A percentile compares a stretch with the other conserved stretches of the same genome.
These are phyloP conservation scores for Leptographium procerum DNA, from an alignment of 2,329 filamentous ascomycete genomes.

Conservation along the genomic window DNA sequence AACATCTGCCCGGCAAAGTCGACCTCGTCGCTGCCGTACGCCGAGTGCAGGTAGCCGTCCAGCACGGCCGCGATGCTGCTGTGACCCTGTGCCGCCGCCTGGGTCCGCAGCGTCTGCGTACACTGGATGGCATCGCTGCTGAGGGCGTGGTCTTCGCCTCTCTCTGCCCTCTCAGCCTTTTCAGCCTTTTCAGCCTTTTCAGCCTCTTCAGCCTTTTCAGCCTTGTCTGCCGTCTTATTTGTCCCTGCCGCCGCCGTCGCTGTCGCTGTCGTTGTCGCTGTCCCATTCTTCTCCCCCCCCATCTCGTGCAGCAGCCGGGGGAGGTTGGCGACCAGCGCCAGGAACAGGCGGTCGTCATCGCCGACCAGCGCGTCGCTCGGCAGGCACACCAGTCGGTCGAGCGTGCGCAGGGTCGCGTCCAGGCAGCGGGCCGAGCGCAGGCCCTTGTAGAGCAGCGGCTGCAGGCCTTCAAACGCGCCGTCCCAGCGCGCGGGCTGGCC, in stretches of 20 bases:
- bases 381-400: constrained; percentile 68
- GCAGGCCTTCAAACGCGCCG: constrained; percentile 70
- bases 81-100: constrained; percentile 63
- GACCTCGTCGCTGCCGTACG: constrained; percentile 43
- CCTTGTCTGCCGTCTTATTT: no score
- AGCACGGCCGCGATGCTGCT: constrained; percentile 57
- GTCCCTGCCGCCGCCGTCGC: neutral
- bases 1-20: constrained; percentile 71
- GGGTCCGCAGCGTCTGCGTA: constrained; percentile 57
- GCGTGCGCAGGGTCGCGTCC: constrained; percentile 61
- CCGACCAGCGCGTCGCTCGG: constrained; percentile 75
- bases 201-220: no score
- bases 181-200: no score
- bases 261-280: constrained; percentile 21
- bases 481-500: constrained; percentile 82
- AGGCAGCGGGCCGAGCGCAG: constrained; percentile 77
- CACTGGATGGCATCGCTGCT: no score
- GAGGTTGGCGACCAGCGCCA: constrained; percentile 81
- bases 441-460: constrained; percentile 81
- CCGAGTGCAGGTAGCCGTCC: constrained; percentile 54
- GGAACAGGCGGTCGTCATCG: constrained; percentile 69
- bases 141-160: no score
- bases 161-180: no score
- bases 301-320: constrained; percentile 74
- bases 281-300: constrained; percentile 43